Evolutionary conservation across 495 filamentous ascomycete species (phyloP).

Genomic region (Oleoguttula mirabilis): DNA sequence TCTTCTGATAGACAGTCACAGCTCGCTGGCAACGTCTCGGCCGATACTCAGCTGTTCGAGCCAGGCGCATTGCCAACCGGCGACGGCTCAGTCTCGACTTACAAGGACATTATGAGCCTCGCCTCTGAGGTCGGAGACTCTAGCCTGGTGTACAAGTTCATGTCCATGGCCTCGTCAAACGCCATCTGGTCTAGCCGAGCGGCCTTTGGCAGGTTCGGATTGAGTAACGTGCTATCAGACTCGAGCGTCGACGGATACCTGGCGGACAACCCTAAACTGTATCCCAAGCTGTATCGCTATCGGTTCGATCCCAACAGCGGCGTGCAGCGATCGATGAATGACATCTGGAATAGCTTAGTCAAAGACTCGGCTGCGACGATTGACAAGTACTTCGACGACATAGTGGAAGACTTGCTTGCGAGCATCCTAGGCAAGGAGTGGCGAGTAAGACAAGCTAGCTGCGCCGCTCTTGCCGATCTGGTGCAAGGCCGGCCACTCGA

Average conservation of each 20-base stretch:
- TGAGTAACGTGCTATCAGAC: conserved; percentile 82
- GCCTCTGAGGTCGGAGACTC: conserved; percentile 90
- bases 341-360: conserved; percentile 88
- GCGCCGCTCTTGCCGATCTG: conserved; percentile 78
- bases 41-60: conserved; percentile 86
- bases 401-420: conserved; percentile 73
- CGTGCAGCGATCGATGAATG: conserved; percentile 88
- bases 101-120: conserved; percentile 88
- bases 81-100: conserved; percentile 79
- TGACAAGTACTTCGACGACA: conserved; percentile 64
- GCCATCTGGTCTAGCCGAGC: conserved; percentile 91
- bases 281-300: conserved; percentile 88
- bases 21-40: conserved; percentile 63
- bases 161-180: conserved; percentile 88
- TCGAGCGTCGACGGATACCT: conserved; percentile 62
- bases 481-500: conserved; percentile 61
- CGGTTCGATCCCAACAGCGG: conserved; percentile 87
- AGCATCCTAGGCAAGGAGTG: conserved; percentile 84
- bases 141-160: conserved; percentile 90
- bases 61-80: conserved; percentile 85
- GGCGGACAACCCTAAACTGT: conserved; percentile 74
- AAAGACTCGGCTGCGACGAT: conserved; percentile 66
- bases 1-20: conserved; percentile 58
- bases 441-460: conserved; percentile 83
- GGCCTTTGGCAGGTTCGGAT: conserved; percentile 84